Percentiles rank a stretch among this genome's conserved stretches.
These are phyloP conservation scores for Kwoniella sp. DNA, from an alignment of 768 basidiomycete genomes.

Conservation along the genomic window DNA sequence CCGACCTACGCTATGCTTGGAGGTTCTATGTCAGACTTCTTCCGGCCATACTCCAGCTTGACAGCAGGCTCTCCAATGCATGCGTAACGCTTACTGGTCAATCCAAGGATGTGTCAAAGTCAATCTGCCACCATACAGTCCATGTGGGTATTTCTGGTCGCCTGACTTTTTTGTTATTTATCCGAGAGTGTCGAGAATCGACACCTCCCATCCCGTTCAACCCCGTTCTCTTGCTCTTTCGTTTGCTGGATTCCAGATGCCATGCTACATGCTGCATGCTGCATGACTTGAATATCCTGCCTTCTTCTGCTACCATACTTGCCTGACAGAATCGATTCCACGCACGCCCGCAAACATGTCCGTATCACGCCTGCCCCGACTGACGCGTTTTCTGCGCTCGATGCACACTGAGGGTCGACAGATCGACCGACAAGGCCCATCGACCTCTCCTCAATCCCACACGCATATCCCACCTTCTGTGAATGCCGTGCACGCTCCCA, in stretches of 20 bases:
- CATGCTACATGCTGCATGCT: too few species aligned
- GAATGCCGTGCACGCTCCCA: slow-evolving; percentile 5
- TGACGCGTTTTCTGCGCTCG: slow-evolving; percentile 24
- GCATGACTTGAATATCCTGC: slow-evolving; percentile 1
- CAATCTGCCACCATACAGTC: not conserved
- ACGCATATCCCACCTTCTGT: slow-evolving; percentile 17
- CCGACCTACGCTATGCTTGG: too few species aligned
- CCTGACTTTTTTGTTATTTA: slow-evolving; percentile 16
- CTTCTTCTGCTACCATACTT: not conserved
- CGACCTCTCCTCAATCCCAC: slow-evolving; percentile 25
- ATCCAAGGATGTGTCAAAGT: too few species aligned
- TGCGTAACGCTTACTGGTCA: too few species aligned
- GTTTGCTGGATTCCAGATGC: too few species aligned
- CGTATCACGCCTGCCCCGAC: slow-evolving; percentile 30
- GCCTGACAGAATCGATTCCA: too few species aligned
- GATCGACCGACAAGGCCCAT: slow-evolving; percentile 42
- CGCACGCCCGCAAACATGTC: slow-evolving; percentile 22
- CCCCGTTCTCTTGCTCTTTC: not conserved
- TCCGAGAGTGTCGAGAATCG: slow-evolving; percentile 24
- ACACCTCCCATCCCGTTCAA: not conserved
- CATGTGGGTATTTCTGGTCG: slow-evolving; percentile 5
- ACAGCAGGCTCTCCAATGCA: too few species aligned
- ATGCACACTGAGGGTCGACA: slow-evolving; percentile 49
- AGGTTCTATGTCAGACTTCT: not conserved
- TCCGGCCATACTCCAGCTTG: not conserved